A percentile compares a stretch with the other conserved stretches of the same genome.
These are phyloP conservation scores for Russula emetica DNA, from an alignment of 768 basidiomycete genomes.

Conservation along the genomic window DNA sequence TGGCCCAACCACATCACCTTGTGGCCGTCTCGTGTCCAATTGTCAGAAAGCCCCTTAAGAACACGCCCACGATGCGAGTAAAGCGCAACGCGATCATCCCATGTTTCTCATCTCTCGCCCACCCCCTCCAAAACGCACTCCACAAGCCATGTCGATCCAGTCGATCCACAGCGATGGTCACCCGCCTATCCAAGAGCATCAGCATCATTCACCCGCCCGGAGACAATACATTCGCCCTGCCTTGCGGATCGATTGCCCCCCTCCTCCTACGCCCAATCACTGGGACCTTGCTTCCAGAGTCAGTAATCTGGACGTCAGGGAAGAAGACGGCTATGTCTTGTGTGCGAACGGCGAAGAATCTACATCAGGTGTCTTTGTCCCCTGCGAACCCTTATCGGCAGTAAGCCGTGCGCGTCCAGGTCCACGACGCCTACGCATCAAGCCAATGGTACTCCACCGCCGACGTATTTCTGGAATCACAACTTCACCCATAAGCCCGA, in stretches of 20 bases:
- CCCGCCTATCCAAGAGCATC: not conserved
- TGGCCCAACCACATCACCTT: not conserved
- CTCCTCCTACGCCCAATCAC: constrained; percentile 11
- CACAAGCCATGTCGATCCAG: constrained; percentile 5
- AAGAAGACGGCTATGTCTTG: constrained; percentile 26
- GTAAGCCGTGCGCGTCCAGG: constrained; percentile 4
- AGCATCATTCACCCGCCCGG: not conserved
- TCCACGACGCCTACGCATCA: constrained; percentile 20
- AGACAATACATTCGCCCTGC: constrained; percentile 11
- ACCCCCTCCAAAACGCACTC: not conserved
- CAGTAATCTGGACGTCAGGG: constrained; percentile 20
- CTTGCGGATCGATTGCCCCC: constrained; percentile 8
- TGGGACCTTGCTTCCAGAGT: constrained; percentile 2
- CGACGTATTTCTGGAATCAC: constrained; percentile 16
- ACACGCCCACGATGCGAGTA: constrained; percentile 1
- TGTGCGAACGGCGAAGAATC: constrained; percentile 23
- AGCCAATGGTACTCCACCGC: constrained; percentile 9
- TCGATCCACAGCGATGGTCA: not conserved
- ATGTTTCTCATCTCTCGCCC: not conserved
- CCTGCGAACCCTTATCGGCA: constrained; percentile 17
- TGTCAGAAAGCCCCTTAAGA: constrained; percentile 15
- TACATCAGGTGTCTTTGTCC: constrained; percentile 6
- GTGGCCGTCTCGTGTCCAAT: not conserved
- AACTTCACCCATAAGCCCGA: constrained; percentile 9
- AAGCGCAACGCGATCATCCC: not conserved